Evolutionary conservation across 129 eudicot species (phyloP), one percentile per base, ranked within the genome.

Genomic region (Centaurea solstitialis): DNA sequence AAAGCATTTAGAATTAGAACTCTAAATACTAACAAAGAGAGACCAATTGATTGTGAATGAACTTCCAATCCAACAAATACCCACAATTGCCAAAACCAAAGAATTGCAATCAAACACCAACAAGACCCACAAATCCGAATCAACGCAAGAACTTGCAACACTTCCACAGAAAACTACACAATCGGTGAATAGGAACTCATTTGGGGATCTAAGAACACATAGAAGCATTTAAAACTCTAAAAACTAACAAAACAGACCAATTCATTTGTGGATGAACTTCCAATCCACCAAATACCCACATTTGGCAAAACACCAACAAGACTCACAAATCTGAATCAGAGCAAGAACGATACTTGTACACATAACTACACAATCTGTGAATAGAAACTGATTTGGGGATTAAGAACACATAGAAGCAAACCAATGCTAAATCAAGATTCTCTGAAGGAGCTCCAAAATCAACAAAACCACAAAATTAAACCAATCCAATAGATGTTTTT

Each of bases 1-100:
- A 61, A 6, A 62, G 68, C 26, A 64, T 9, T 64, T 22, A 18
- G 30, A 64, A 64, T 64, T 22, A 18, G 13, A 64, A 64, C 28
- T 64, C 30, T 9, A 15, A 37, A 12, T n/a, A 4, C 1, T 28
- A 35, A 21, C n/a, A 10, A 77, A 15, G 22, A 21, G 4, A 13
- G 64, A 64, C 17, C 30, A 15, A 64, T 40, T 8, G 24, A 70
- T 66, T 65, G 73, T 23, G 72, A 38, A 62, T 57, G 15, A 76
- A 62, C 70, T 39, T 70, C 77, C 21, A 80, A 77, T 70, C 77
- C 30, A 80, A 80, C 73, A 72, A 24, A 40, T 64, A n/a, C 66
- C 21, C 38, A 18, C 40, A 73, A 61, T 18, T 26, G 35, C 53
- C 28, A 38, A 64, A 5, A 28, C 47, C 2, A 28, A 70, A 70